These are phyloP conservation scores for Eimeria acervulina DNA, from an alignment of 169 alveolate species.

Conservation along the genomic window DNA sequence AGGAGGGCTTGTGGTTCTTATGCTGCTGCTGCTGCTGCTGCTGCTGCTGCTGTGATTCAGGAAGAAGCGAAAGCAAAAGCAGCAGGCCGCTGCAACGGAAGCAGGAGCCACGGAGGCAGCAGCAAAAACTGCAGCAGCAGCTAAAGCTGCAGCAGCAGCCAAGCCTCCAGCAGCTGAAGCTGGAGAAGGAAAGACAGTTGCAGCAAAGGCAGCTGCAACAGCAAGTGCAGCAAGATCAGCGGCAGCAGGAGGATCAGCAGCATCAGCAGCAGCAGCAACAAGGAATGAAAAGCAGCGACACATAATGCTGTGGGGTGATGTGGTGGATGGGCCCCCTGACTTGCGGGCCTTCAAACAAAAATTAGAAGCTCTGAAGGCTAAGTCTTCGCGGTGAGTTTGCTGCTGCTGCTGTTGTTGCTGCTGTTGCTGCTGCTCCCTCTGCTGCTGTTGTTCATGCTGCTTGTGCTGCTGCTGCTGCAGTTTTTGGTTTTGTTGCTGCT, in stretches of 20 bases:
- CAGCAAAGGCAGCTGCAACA: not conserved
- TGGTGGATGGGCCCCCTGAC: conserved; percentile 48
- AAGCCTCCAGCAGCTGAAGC: not conserved
- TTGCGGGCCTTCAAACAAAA: not conserved
- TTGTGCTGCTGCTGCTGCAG: not conserved
- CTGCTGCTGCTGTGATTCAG: not conserved
- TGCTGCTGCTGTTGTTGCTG: not conserved
- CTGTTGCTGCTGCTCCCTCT: not conserved
- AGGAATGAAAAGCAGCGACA: not conserved
- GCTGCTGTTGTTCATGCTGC: too few relatives aligned
- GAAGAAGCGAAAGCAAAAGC: not conserved
- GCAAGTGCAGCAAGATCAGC: not conserved
- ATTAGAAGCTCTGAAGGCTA: conserved; percentile 21
- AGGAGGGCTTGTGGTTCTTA: too few relatives aligned
- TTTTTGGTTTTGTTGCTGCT: not conserved
- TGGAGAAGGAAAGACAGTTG: not conserved
- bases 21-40: conserved; percentile 61
- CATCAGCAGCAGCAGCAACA: conserved; percentile 30
- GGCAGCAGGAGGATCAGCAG: not conserved
- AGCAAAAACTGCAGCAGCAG: not conserved
- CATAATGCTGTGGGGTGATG: conserved; percentile 14
- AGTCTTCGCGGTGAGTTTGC: not conserved
- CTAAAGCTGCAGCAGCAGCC: not conserved
- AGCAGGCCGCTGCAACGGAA: too few relatives aligned
- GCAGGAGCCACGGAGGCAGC: not conserved